Conservation (phyloP, 2,329 filamentous ascomycete genomes). For the Venturiaceae sp. region DNA sequence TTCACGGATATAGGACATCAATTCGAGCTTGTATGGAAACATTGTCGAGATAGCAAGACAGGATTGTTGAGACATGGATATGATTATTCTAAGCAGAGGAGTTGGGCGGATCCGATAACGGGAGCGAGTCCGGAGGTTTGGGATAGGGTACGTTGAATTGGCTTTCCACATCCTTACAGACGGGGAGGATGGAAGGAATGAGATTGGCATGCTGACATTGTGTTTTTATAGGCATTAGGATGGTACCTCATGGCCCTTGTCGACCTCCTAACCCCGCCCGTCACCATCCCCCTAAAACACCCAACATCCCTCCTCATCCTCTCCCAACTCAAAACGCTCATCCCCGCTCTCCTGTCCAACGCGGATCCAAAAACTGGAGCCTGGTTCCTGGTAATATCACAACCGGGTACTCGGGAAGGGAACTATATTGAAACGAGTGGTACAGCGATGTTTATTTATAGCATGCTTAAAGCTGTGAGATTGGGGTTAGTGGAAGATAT, state of each 20-base stretch:
- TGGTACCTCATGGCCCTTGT: conserved; percentile 45
- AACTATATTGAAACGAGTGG: conserved; percentile 54
- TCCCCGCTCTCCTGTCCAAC: conserved; percentile 27
- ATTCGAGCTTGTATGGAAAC: conserved; percentile 19
- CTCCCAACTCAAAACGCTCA: conserved; percentile 26
- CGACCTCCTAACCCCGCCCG: conserved; percentile 32
- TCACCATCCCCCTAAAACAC: conserved; percentile 15
- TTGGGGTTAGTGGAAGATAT: conserved; percentile 23
- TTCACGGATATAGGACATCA: conserved; percentile 19
- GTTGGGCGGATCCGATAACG: conserved; percentile 41
- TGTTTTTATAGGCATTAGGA: conserved; percentile 27
- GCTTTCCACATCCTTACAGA: too few species aligned
- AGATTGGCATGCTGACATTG: too few species aligned
- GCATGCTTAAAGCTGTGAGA: conserved; percentile 37
- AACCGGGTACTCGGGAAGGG: conserved; percentile 30
- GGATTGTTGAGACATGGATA: conserved; percentile 46
- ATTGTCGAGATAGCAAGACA: conserved; percentile 20
- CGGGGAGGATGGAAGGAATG: too few species aligned
- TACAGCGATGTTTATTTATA: conserved; percentile 47
- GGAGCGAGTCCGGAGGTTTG: conserved; percentile 46
- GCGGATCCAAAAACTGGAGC: conserved; percentile 33
- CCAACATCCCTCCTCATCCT: conserved; percentile 6
- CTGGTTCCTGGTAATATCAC: conserved; percentile 49
- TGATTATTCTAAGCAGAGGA: conserved; percentile 36
- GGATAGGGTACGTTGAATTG: conserved; percentile 31